phyloP scores from a whole-genome alignment of 495 filamentous ascomycete species.

The Pseudevernia furfuracea region DNA sequence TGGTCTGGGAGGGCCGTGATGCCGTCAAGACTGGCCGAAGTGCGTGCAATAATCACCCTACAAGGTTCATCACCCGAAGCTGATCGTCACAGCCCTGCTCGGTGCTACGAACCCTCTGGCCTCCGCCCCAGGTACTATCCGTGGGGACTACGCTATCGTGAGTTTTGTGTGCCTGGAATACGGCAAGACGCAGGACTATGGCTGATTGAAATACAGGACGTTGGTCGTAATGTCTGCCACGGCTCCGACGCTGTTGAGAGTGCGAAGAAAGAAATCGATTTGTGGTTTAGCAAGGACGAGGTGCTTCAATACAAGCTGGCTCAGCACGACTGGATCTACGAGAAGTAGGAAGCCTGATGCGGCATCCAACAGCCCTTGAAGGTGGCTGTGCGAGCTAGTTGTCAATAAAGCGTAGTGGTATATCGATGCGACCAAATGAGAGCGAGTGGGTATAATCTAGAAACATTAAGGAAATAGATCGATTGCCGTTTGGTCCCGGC shows the following conservation, averaged over 20 bases:
- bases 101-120: constrained; percentile 96
- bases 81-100: constrained; percentile 55
- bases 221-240: constrained; percentile 99
- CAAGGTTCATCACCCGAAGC: constrained; percentile 11
- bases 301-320: constrained; percentile 69
- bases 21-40: constrained; percentile 95
- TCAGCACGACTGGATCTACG: constrained; percentile 88
- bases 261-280: constrained; percentile 97
- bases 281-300: constrained; percentile 91
- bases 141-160: constrained; percentile 72
- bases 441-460: neutral
- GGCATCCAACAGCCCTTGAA: neutral
- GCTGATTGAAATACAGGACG: constrained; percentile 47
- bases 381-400: neutral
- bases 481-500: too few species aligned
- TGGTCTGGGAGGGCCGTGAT: constrained; percentile 98
- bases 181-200: constrained; percentile 14
- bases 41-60: constrained; percentile 36
- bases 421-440: neutral
- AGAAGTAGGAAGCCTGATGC: constrained; percentile 46
- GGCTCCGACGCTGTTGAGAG: constrained; percentile 96
- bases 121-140: constrained; percentile 92
- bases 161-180: constrained; percentile 19
- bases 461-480: neutral
- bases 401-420: neutral